Evolutionary conservation across 2,329 filamentous ascomycete species (phyloP), one percentile per base, ranked within the genome.

Genomic region (Peltaster fructicola): DNA sequence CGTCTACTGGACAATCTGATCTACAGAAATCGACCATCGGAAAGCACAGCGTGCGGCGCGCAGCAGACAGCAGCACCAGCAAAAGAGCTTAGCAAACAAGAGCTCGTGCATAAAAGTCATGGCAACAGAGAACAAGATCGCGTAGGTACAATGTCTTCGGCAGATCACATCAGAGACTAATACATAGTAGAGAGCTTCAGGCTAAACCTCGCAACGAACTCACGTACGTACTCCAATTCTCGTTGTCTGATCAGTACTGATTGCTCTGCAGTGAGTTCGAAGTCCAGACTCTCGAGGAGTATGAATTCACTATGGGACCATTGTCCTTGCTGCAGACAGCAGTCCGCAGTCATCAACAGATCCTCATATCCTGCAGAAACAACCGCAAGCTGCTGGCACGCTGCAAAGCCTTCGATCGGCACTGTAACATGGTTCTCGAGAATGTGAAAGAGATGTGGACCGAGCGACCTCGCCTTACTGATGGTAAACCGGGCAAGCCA

Each of bases 371-470:
- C 27, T 85, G 85, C 59, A 82, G 88, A 39, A 93, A 92, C 68
- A 95, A 95, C 63, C 78, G 85, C 56, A 98, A 98, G 64, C 67
- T 98, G 23, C 73, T 98, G 27, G 88, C 85, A 25, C 77, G 88
- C 36, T 85, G 98, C 47, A 98, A 98, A 64, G 88, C 88, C 5
- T 98, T 98, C 52, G 88, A 98, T 57, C 68, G 88, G 32, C 88
- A 98, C 57, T 95, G 84, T 68, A 98, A 98, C 59, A 95, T 98
- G 88, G 79, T 92, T 3, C 63, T 93, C 23, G 82, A 92, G 62
- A 92, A 92, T 41, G 82, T 90, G 20, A 90, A 90, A 65, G 88
- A 98, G 60, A 95, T 98, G 85, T 98, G 88, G 88, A 93, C 84
- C 7, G 88, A 98, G 59, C 88, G 78, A 28, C 82, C 85, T 23